Conservation (phyloP, 1,284 basidiomycete genomes). For the Ustilago sp. region DNA sequence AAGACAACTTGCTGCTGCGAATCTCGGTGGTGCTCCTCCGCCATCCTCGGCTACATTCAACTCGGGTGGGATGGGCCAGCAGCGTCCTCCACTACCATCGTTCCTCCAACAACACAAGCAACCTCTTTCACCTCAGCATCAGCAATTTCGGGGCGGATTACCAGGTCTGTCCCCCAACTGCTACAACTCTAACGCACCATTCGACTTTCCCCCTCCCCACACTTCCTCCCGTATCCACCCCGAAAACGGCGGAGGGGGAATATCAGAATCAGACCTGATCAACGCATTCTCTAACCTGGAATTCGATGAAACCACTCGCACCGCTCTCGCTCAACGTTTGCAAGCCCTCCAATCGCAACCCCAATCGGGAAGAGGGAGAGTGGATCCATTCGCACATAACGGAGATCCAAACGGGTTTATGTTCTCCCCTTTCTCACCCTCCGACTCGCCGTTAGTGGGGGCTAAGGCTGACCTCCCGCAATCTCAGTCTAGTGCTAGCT, state of each 20-base stretch:
- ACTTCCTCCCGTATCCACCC: background rate
- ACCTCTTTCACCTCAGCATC: slow-evolving; percentile 9
- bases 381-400: slow-evolving; percentile 35
- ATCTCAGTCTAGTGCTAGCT: slow-evolving; percentile 15
- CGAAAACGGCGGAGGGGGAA: too few relatives aligned
- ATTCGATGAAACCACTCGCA: slow-evolving; percentile 34
- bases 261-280: slow-evolving; percentile 32
- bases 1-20: slow-evolving; percentile 52
- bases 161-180: slow-evolving; percentile 20
- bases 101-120: slow-evolving; percentile 41
- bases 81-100: slow-evolving; percentile 28
- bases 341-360: slow-evolving; percentile 16
- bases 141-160: slow-evolving; percentile 21
- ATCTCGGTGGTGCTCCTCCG: slow-evolving; percentile 14
- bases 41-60: background rate
- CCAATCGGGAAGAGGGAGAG: background rate
- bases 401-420: slow-evolving; percentile 53
- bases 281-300: slow-evolving; percentile 42
- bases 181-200: slow-evolving; percentile 22
- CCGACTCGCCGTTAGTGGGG: slow-evolving; percentile 51
- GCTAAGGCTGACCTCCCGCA: slow-evolving; percentile 43
- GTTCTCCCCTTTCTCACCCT: slow-evolving; percentile 57
- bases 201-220: slow-evolving; percentile 28
- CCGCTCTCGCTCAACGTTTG: slow-evolving; percentile 26
- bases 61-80: slow-evolving; percentile 18